Conservation (phyloP, 225 moss, liverwort and hornwort genomes). For the Rhytidiadelphus loreus region DNA sequence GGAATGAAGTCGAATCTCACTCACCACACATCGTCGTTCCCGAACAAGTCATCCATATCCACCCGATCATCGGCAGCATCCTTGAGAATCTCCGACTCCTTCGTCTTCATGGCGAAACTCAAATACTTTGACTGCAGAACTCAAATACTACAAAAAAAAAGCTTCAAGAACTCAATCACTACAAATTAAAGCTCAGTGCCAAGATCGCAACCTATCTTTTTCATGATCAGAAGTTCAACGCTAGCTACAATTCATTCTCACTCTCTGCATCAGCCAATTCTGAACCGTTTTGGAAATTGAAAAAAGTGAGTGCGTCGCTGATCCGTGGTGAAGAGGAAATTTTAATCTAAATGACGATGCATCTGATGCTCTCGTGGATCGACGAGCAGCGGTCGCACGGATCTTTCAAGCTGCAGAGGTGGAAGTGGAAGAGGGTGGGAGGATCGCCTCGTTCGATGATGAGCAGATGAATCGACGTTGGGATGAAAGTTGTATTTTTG, state of each 20-base stretch:
- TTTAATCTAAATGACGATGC: no score
- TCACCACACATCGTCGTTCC: slow-evolving; percentile 20
- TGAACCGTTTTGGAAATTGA: not conserved
- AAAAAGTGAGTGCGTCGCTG: not conserved
- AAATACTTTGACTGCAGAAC: not conserved
- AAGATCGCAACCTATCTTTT: not conserved
- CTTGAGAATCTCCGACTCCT: not conserved
- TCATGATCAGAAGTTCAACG: not conserved
- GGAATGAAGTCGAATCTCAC: not conserved
- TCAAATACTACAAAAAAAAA: not conserved
- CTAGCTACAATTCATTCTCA: not conserved
- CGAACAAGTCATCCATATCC: slow-evolving; percentile 30
- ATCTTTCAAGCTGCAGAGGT: not conserved
- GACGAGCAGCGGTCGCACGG: not conserved
- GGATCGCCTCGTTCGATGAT: not conserved
- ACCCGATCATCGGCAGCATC: not conserved
- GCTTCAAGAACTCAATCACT: not conserved
- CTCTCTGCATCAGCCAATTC: not conserved
- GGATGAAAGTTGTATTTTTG: not conserved
- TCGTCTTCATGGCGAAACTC: not conserved
- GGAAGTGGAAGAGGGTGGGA: not conserved
- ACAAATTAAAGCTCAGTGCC: not conserved
- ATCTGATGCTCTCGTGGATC: not conserved
- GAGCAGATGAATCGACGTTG: not conserved
- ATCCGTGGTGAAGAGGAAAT: not conserved